Conservation (phyloP, 495 filamentous ascomycete species). For the Haplographium delicatum region DNA sequence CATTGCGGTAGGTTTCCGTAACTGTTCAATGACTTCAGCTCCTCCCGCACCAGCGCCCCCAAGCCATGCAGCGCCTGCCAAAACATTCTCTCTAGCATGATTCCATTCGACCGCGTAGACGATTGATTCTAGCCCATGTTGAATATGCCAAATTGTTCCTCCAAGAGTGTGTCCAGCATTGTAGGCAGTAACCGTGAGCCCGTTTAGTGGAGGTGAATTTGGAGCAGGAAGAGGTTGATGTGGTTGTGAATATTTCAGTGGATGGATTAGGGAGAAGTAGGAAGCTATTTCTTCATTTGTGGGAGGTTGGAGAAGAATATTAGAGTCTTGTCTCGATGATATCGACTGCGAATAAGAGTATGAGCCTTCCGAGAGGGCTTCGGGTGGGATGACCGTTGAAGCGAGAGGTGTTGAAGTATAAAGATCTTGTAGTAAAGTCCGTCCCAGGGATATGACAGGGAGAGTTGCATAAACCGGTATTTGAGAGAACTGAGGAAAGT, state of each 20-base stretch:
- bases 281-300: conserved; percentile 80
- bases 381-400: conserved; percentile 66
- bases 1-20: conserved; percentile 87
- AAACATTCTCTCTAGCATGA: conserved; percentile 86
- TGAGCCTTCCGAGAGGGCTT: conserved; percentile 63
- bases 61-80: conserved; percentile 90
- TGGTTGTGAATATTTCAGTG: conserved; percentile 93
- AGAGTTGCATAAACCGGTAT: conserved; percentile 96
- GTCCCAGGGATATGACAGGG: conserved; percentile 87
- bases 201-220: conserved; percentile 81
- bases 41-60: conserved; percentile 74
- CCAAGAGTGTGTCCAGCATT: conserved; percentile 94
- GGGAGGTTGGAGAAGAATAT: conserved; percentile 75
- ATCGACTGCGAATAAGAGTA: conserved; percentile 49
- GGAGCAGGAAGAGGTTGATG: conserved; percentile 81
- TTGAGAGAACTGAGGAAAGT: conserved; percentile 83
- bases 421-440: conserved; percentile 85
- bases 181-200: conserved; percentile 94
- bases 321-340: conserved; percentile 30
- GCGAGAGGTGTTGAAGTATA: conserved; percentile 87
- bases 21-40: conserved; percentile 84
- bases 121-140: conserved; percentile 93
- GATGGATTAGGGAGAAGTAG: conserved; percentile 89
- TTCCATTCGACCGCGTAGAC: conserved; percentile 99
- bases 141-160: conserved; percentile 98